Base-by-base conservation (phyloP, 805 yeast genomes). In the Sungouiella blattae region DNA sequence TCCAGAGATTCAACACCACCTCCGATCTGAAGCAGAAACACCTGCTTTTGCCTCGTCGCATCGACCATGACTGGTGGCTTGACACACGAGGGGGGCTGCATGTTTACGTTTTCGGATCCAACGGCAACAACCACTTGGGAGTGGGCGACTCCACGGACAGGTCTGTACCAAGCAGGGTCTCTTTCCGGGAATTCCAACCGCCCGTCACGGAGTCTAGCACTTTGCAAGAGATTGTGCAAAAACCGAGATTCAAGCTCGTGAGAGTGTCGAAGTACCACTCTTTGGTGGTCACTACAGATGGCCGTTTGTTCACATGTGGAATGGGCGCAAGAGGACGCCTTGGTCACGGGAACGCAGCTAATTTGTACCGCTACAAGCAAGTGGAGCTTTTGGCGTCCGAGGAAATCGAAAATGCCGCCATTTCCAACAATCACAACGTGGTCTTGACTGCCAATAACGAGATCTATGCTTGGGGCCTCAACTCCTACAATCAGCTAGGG, bases 381-480 rank as follows among this genome's bases (percentile, higher is more conserved):
- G 56, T 84, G 6, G 55, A 64, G 0, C 62, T 53, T 13, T 59
- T 76, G 26, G 46, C 44, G 2, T 42, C 50, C n/a, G 51, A 57
- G 6, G 31, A 23, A 22, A n/a, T 29, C 12, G 23, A 11, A 7
- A 21, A 12, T 11, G 31, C 23, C 17, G 75, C 73, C 1, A 54
- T 79, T 1, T 78, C 87, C 34, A 76, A 78, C 46, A 83, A 83
- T 48, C 95, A 86, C 52, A 64, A 86, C 0, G 48, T 87, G 7
- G 82, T 74, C 0, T 46, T 84, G 14, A 73, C 83, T 0, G 49
- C 60, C 0, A 46, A 58, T 11, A 78, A 78, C 25, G 70, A 71
- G n/a, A 62, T 87, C 1, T 83, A 68, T 42, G 59, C 88, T 0
- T 89, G 96, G 95, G 97, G 97, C 0, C 68, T 77, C 41, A 86